These are phyloP conservation scores for Aaosphaeria pasadenensis DNA, from an alignment of 2,329 filamentous ascomycete species.

Conservation along the genomic window DNA sequence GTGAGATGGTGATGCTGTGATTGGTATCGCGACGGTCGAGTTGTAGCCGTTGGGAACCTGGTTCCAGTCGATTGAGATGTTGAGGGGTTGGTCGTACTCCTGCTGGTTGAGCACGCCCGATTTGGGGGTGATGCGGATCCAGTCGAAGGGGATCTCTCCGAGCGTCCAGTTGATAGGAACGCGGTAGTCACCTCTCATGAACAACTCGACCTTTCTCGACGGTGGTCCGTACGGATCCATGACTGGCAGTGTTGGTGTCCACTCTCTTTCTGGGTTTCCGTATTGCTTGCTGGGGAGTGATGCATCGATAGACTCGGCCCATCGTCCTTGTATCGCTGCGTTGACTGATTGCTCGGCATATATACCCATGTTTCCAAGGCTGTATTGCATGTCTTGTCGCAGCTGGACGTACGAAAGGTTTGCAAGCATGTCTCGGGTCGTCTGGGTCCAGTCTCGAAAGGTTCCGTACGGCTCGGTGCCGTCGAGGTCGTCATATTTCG, in stretches of 20 bases:
- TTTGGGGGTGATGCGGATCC: constrained; percentile 11
- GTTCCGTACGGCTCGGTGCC: constrained; percentile 40
- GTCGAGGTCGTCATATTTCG: constrained; percentile 9
- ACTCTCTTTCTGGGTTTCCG: background rate
- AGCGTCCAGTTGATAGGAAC: constrained; percentile 13
- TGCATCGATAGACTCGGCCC: constrained; percentile 51
- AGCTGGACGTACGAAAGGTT: constrained; percentile 55
- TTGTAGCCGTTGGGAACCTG: constrained; percentile 10
- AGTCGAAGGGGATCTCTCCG: constrained; percentile 11
- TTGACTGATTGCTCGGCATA: constrained; percentile 13
- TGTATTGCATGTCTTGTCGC: constrained; percentile 15
- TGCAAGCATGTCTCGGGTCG: constrained; percentile 63
- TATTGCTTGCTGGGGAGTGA: constrained; percentile 44
- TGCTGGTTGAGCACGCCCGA: constrained; percentile 8
- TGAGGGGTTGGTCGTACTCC: constrained; percentile 13
- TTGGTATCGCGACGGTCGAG: constrained; percentile 7
- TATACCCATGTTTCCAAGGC: constrained; percentile 13
- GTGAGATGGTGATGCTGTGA: constrained; percentile 11
- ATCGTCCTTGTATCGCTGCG: constrained; percentile 38
- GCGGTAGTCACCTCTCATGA: constrained; percentile 16
- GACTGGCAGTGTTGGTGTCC: background rate
- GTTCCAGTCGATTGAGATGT: constrained; percentile 15
- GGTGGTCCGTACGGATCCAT: constrained; percentile 16
- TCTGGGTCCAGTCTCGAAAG: constrained; percentile 56
- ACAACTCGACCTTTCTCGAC: constrained; percentile 10